A percentile compares a stretch with the other conserved stretches of the same genome.
Conservation (phyloP, 202 grass and related monocot genomes). For the Saccharum hybrid region DNA sequence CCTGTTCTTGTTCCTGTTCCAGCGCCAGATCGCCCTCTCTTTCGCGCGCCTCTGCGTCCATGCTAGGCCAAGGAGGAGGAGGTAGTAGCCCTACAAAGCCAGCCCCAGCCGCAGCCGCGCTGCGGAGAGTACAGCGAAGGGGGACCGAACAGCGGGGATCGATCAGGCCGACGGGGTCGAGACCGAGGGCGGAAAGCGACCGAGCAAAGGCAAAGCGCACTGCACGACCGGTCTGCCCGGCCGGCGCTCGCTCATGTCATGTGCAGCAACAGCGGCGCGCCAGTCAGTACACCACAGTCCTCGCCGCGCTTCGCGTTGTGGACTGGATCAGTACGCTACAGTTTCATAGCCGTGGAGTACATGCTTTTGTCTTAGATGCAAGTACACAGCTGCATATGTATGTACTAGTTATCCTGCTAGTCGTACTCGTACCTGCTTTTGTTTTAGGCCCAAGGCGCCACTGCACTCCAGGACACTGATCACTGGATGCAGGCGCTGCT, state of each 20-base stretch:
- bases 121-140: neutral
- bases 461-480: no score
- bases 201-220: neutral
- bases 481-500: no score
- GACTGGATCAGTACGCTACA: neutral
- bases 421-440: no score
- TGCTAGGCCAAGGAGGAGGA: no score
- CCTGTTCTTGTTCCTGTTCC: neutral
- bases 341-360: neutral
- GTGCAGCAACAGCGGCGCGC: neutral
- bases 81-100: neutral
- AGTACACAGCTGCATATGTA: neutral
- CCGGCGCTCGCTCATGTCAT: neutral
- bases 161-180: neutral
- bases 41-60: neutral
- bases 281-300: neutral
- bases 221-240: neutral
- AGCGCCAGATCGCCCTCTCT: slow-evolving; percentile 3
- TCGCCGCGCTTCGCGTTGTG: neutral
- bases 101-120: neutral
- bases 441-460: no score
- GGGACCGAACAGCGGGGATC: slow-evolving; percentile 19
- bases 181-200: neutral
- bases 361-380: neutral
- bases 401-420: no score